phyloP scores from a whole-genome alignment of 2,329 filamentous ascomycete species.

The Pseudopyrenochaeta lycopersici region DNA sequence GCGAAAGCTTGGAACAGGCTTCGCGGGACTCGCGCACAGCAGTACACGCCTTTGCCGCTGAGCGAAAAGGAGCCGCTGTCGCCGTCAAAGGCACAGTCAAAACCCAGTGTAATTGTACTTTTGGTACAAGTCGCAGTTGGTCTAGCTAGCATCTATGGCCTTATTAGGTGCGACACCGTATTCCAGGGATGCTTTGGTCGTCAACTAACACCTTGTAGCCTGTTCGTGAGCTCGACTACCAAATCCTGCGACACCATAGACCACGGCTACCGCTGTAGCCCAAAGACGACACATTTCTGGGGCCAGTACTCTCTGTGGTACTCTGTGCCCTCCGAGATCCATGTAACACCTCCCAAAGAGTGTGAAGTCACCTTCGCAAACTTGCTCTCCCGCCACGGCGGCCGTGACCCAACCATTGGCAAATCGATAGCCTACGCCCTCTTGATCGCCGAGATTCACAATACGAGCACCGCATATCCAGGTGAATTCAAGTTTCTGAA shows the following conservation, averaged over 20 bases:
- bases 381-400: constrained; percentile 84
- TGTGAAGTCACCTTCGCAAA: constrained; percentile 84
- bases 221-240: constrained; percentile 18
- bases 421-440: constrained; percentile 72
- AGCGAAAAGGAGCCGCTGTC: constrained; percentile 36
- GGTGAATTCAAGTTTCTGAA: constrained; percentile 74
- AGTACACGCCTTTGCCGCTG: constrained; percentile 41
- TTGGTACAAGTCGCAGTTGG: constrained; percentile 26
- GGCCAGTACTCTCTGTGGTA: constrained; percentile 91
- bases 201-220: constrained; percentile 26
- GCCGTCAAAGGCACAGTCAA: constrained; percentile 22
- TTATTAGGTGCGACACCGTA: constrained; percentile 30
- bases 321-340: constrained; percentile 73
- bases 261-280: constrained; percentile 70
- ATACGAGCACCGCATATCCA: constrained; percentile 63
- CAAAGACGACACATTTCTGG: constrained; percentile 73
- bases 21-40: constrained; percentile 30
- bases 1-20: constrained; percentile 40
- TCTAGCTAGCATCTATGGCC: constrained; percentile 32
- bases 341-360: constrained; percentile 66
- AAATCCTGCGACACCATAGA: constrained; percentile 62
- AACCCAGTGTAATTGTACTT: constrained; percentile 17
- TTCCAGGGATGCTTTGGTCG: neutral
- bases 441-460: constrained; percentile 73
- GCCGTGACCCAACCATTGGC: constrained; percentile 76